Evolutionary conservation across 139 green algal genomes (phyloP).

Genomic region (Volvox africanus): DNA sequence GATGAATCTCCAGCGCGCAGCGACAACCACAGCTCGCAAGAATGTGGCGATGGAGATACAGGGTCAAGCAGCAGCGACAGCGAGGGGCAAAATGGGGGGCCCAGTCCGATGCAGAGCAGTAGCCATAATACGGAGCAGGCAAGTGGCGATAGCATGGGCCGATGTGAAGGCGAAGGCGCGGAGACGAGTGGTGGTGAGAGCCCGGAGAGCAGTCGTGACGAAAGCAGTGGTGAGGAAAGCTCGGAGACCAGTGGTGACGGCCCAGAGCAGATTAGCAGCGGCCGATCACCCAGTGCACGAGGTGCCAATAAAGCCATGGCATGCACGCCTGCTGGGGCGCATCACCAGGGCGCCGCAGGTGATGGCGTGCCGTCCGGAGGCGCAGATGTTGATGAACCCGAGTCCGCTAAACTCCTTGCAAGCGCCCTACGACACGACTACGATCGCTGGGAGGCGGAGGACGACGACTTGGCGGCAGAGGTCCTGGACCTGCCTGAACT

Average conservation of each 20-base stretch:
- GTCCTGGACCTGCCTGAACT: constrained; percentile 8
- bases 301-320: not conserved
- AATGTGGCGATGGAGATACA: too few species aligned
- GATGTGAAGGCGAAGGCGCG: too few species aligned
- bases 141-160: too few species aligned
- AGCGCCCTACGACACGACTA: not conserved
- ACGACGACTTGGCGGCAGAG: not conserved
- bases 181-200: too few species aligned
- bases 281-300: not conserved
- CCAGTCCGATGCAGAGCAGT: not conserved
- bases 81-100: too few species aligned
- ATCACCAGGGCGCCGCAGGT: too few species aligned
- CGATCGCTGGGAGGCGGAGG: not conserved
- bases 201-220: not conserved
- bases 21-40: too few species aligned
- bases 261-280: not conserved
- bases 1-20: too few species aligned
- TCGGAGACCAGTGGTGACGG: not conserved
- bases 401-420: not conserved
- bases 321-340: not conserved
- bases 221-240: too few species aligned
- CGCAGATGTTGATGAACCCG: not conserved
- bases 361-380: too few species aligned
- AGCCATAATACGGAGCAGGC: not conserved
- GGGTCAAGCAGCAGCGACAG: too few species aligned